Percentiles rank a stretch among this genome's conserved stretches.
Evolutionary conservation across 169 alveolate species (phyloP).

Genomic region (Plasmodium yoelii): DNA sequence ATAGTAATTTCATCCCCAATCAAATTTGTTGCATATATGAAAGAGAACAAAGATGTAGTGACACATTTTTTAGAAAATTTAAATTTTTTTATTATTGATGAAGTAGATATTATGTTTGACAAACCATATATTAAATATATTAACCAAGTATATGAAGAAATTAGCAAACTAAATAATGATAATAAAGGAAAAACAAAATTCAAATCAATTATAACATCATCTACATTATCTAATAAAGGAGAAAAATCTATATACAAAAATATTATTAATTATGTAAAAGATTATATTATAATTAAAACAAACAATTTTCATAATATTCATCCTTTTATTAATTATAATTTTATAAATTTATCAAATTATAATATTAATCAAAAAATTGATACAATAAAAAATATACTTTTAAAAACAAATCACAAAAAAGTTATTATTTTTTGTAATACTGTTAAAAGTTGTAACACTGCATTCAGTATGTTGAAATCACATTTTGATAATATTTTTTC

Average conservation of each 20-base stretch:
- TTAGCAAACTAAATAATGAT: slow-evolving; percentile 3
- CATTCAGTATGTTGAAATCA: slow-evolving; percentile 44
- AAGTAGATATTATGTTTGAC: slow-evolving; percentile 60
- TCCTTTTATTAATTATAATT: slow-evolving; percentile 64
- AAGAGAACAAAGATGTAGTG: slow-evolving; percentile 28
- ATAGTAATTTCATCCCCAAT: slow-evolving; percentile 45
- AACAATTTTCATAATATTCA: slow-evolving; percentile 43
- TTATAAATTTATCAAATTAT: slow-evolving; percentile 24
- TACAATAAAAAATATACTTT: slow-evolving; percentile 38
- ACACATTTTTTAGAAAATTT: slow-evolving; percentile 15
- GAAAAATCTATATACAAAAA: slow-evolving; percentile 37
- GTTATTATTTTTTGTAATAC: slow-evolving; percentile 64
- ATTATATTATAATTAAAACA: slow-evolving; percentile 45
- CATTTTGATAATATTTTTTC: slow-evolving; percentile 52
- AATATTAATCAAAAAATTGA: slow-evolving; percentile 26
- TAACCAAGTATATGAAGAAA: slow-evolving; percentile 23
- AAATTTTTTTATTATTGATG: slow-evolving; percentile 62
- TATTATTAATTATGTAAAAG: slow-evolving; percentile 33
- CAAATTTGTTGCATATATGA: slow-evolving; percentile 37
- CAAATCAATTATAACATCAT: slow-evolving; percentile 48
- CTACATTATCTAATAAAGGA: slow-evolving; percentile 58
- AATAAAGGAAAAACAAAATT: not conserved
- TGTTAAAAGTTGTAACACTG: slow-evolving; percentile 34
- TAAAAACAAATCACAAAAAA: slow-evolving; percentile 45
- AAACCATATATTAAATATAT: slow-evolving; percentile 43